Evolutionary conservation across 176 grass and related monocot genomes (phyloP).

Genomic region (Zea luxurians): DNA sequence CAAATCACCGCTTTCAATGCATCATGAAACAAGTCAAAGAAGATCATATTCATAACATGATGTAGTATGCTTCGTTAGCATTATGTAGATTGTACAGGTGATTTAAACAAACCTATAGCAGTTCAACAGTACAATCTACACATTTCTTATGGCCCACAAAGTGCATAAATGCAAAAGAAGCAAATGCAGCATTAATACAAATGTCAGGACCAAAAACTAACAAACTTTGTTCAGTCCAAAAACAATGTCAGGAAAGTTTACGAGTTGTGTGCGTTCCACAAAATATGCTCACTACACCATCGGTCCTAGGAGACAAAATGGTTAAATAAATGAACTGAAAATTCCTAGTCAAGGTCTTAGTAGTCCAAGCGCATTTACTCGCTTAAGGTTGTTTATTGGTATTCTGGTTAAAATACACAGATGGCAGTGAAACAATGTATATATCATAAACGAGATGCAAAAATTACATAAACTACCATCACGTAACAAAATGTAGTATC

Average conservation of each 20-base stretch:
- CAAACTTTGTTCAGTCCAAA: neutral
- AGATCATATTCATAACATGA: neutral
- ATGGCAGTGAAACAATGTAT: neutral
- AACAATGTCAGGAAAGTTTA: neutral
- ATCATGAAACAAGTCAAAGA: neutral
- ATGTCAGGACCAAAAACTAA: constrained; percentile 20
- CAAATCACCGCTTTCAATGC: constrained; percentile 16
- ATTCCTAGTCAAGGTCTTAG: neutral
- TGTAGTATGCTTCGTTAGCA: neutral
- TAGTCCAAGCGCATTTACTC: neutral
- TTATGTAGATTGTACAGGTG: constrained; percentile 8
- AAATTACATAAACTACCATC: neutral
- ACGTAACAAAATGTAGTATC: neutral
- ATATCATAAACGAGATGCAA: neutral
- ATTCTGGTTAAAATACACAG: constrained; percentile 1
- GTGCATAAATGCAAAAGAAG: neutral
- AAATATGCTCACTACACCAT: neutral
- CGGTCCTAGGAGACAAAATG: neutral
- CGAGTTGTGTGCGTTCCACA: neutral
- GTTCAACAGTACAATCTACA: neutral
- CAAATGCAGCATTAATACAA: neutral
- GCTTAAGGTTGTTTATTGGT: neutral
- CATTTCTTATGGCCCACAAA: neutral
- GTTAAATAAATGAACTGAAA: neutral
- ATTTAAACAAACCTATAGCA: constrained; percentile 7